These are phyloP conservation scores for Mortierella sp. DNA, from an alignment of 371 early-diverging fungal genomes.

Conservation along the genomic window DNA sequence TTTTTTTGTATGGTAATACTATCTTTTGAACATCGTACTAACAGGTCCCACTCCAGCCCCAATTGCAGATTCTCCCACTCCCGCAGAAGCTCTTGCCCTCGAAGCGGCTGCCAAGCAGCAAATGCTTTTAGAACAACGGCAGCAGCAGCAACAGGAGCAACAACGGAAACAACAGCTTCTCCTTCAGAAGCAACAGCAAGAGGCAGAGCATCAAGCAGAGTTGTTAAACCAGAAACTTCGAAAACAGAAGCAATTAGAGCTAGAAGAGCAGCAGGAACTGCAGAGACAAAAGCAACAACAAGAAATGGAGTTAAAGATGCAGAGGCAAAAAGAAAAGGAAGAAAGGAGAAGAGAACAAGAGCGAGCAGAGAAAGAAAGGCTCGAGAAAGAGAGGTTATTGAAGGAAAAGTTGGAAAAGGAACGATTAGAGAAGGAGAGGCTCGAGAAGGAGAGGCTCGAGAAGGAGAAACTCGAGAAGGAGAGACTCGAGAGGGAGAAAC, in stretches of 20 bases:
- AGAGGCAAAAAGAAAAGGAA: conserved; percentile 22
- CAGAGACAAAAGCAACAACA: conserved; percentile 45
- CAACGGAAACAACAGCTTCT: conserved; percentile 44
- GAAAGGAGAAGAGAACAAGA: conserved; percentile 16
- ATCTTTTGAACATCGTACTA: background rate
- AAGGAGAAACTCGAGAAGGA: conserved; percentile 15
- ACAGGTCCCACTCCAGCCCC: conserved; percentile 1
- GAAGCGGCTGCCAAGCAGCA: conserved; percentile 68
- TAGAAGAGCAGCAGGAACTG: conserved; percentile 38
- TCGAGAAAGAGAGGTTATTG: conserved; percentile 19
- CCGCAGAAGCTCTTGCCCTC: conserved; percentile 58
- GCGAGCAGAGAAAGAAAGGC: conserved; percentile 17
- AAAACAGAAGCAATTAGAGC: conserved; percentile 40
- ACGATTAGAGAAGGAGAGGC: conserved; percentile 14
- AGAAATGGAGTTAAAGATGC: conserved; percentile 17
- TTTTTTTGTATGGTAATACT: background rate
- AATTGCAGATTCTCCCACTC: conserved; percentile 32
- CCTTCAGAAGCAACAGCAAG: conserved; percentile 52
- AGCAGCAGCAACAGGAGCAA: conserved; percentile 51
- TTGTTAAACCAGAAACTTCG: conserved; percentile 8
- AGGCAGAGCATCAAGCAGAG: conserved; percentile 15
- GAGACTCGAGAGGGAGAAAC: conserved; percentile 19
- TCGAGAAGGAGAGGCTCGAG: conserved; percentile 21
- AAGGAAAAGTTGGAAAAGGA: conserved; percentile 15
- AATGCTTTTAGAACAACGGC: conserved; percentile 44